Evolutionary conservation across 2,329 filamentous ascomycete genomes (phyloP).

Genomic region (Colletotrichum tofieldiae): DNA sequence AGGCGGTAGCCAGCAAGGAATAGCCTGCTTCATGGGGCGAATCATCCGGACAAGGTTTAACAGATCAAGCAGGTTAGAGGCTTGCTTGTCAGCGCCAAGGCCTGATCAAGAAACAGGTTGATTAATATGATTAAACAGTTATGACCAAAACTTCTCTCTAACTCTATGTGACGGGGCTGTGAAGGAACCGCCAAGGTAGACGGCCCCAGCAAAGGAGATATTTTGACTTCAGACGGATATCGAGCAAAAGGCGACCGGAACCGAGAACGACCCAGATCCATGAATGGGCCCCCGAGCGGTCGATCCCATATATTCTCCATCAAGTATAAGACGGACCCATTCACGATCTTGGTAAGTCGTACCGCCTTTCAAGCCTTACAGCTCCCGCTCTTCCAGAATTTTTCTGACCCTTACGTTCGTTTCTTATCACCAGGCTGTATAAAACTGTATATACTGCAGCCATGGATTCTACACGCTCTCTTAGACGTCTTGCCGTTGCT

Average conservation of each 20-base stretch:
- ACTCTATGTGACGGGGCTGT: slow-evolving; percentile 6
- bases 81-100: slow-evolving; percentile 30
- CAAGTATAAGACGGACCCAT: slow-evolving; percentile 35
- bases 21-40: slow-evolving; percentile 24
- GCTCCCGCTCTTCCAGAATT: neutral
- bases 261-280: slow-evolving; percentile 4
- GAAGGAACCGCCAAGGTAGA: slow-evolving; percentile 15
- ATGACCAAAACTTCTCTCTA: slow-evolving; percentile 1
- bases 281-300: slow-evolving; percentile 5
- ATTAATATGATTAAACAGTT: slow-evolving; percentile 36
- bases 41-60: slow-evolving; percentile 30
- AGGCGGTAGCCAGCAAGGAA: slow-evolving; percentile 13
- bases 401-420: slow-evolving; percentile 16
- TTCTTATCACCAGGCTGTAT: slow-evolving; percentile 19
- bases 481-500: slow-evolving; percentile 42
- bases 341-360: slow-evolving; percentile 1
- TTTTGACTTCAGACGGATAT: slow-evolving; percentile 10
- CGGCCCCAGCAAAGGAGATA: neutral
- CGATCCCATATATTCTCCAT: slow-evolving; percentile 15
- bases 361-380: neutral
- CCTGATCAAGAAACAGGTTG: slow-evolving; percentile 32
- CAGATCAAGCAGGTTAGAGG: slow-evolving; percentile 33
- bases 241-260: slow-evolving; percentile 11
- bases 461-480: slow-evolving; percentile 41
- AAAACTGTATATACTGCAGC: slow-evolving; percentile 20